These are phyloP conservation scores for Stenocarpella maydis DNA, from an alignment of 2,329 filamentous ascomycete genomes.

Conservation along the genomic window DNA sequence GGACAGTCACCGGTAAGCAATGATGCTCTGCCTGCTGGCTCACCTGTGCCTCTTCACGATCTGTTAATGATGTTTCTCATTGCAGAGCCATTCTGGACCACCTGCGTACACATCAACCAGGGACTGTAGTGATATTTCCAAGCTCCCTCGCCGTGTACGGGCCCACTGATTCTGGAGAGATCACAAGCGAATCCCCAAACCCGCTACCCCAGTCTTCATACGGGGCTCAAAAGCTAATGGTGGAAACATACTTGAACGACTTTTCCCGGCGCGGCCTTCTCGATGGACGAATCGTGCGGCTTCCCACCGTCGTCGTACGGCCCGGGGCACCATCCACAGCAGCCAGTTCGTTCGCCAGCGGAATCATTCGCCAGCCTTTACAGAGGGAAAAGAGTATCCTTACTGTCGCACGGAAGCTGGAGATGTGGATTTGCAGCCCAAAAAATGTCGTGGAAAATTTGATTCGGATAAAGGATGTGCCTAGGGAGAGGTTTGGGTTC, in stretches of 20 bases:
- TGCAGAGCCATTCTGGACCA: conserved; percentile 55
- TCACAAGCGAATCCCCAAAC: conserved; percentile 51
- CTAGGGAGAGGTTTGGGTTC: conserved; percentile 47
- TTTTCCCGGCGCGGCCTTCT: conserved; percentile 59
- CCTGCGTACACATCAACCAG: conserved; percentile 53
- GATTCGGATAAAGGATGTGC: conserved; percentile 51
- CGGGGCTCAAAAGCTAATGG: conserved; percentile 68
- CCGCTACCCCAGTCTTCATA: conserved; percentile 66
- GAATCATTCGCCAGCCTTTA: conserved; percentile 68
- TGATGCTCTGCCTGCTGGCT: background rate
- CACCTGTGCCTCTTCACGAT: no score
- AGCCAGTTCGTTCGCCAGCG: conserved; percentile 66
- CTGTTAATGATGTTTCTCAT: background rate
- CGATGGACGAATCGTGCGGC: conserved; percentile 52
- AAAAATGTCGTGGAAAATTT: conserved; percentile 54
- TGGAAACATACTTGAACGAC: conserved; percentile 66
- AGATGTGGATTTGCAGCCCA: conserved; percentile 58
- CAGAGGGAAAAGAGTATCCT: conserved; percentile 54
- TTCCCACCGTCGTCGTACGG: conserved; percentile 62
- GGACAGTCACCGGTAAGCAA: conserved; percentile 2
- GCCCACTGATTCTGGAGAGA: conserved; percentile 45
- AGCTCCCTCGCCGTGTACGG: conserved; percentile 69
- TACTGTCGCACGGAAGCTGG: conserved; percentile 51
- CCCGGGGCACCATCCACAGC: conserved; percentile 68
- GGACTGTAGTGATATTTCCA: conserved; percentile 64